phyloP scores from a whole-genome alignment of 208 protist species.

The Herpetomonas tarakana region DNA sequence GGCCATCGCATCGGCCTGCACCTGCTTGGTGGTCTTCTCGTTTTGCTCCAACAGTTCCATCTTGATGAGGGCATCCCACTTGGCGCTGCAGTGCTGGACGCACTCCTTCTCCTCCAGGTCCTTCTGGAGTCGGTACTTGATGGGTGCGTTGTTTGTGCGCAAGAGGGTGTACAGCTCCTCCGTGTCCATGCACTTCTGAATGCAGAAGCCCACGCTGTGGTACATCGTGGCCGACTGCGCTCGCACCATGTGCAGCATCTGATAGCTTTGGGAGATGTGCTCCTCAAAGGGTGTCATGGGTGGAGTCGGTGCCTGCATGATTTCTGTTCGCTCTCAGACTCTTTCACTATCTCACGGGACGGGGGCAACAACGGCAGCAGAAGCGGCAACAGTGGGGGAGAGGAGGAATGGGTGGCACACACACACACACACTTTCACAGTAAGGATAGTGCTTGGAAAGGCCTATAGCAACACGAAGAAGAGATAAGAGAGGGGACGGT shows the following conservation, averaged over 20 bases:
- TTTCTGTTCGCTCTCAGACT: slow-evolving; percentile 1
- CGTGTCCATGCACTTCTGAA: slow-evolving; percentile 81
- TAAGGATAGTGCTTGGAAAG: too few species aligned
- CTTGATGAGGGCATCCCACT: slow-evolving; percentile 70
- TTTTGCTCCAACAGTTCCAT: slow-evolving; percentile 42
- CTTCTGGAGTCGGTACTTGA: slow-evolving; percentile 67
- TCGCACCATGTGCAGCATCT: slow-evolving; percentile 44
- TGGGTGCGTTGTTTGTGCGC: slow-evolving; percentile 76
- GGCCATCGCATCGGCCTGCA: slow-evolving; percentile 57
- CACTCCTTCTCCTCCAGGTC: slow-evolving; percentile 87
- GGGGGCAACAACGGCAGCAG: not conserved
- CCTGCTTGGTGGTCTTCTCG: slow-evolving; percentile 38
- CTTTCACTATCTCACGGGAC: not conserved
- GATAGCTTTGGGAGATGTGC: slow-evolving; percentile 60
- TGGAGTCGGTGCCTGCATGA: slow-evolving; percentile 53
- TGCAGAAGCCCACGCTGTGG: slow-evolving; percentile 53
- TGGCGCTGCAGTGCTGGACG: slow-evolving; percentile 63
- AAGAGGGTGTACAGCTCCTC: slow-evolving; percentile 86
- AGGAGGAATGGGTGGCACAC: too few species aligned
- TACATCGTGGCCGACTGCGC: slow-evolving; percentile 57
- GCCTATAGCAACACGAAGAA: too few species aligned
- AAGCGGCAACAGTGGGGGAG: not conserved
- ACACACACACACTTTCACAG: too few species aligned
- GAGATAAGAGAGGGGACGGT: too few species aligned
- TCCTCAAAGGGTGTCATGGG: slow-evolving; percentile 79